Evolutionary conservation across 805 yeast species (phyloP).

Genomic region (Metschnikowia reukaufii): DNA sequence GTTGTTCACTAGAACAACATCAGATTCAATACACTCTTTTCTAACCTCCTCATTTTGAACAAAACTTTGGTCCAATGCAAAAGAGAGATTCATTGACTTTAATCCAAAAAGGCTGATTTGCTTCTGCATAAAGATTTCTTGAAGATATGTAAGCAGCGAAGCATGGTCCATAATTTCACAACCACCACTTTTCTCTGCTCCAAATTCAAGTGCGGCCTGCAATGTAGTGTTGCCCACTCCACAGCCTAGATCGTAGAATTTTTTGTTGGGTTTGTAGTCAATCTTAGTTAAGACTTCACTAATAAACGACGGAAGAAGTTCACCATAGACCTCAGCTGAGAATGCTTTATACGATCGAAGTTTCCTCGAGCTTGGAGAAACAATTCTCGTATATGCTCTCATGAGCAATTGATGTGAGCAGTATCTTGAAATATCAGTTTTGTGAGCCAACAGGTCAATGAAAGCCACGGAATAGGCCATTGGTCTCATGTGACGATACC

Average conservation of each 20-base stretch:
- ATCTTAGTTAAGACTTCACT: slow-evolving; percentile 63
- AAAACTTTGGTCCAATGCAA: slow-evolving; percentile 70
- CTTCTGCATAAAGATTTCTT: slow-evolving; percentile 54
- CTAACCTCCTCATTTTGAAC: slow-evolving; percentile 60
- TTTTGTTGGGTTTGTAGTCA: slow-evolving; percentile 49
- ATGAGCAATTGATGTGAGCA: slow-evolving; percentile 62
- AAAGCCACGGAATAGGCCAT: slow-evolving; percentile 19
- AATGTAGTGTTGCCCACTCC: slow-evolving; percentile 93
- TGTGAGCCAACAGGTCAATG: slow-evolving; percentile 18
- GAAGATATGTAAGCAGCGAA: slow-evolving; percentile 62
- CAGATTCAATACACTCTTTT: slow-evolving; percentile 55
- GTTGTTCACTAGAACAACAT: slow-evolving; percentile 77
- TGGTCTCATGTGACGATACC: slow-evolving; percentile 21
- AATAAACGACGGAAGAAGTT: slow-evolving; percentile 74
- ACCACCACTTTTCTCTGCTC: slow-evolving; percentile 75
- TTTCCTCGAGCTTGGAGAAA: slow-evolving; percentile 67
- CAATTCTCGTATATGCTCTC: slow-evolving; percentile 72
- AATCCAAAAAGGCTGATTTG: slow-evolving; percentile 68
- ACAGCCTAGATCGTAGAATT: slow-evolving; percentile 87
- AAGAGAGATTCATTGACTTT: slow-evolving; percentile 51
- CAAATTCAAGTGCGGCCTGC: slow-evolving; percentile 85
- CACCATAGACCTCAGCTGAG: slow-evolving; percentile 90
- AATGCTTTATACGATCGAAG: slow-evolving; percentile 78
- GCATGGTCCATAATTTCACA: slow-evolving; percentile 89
- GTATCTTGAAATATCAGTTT: slow-evolving; percentile 15